phyloP scores from a whole-genome alignment of 1,284 basidiomycete genomes.

The Pyrrhoderma lamaoense region DNA sequence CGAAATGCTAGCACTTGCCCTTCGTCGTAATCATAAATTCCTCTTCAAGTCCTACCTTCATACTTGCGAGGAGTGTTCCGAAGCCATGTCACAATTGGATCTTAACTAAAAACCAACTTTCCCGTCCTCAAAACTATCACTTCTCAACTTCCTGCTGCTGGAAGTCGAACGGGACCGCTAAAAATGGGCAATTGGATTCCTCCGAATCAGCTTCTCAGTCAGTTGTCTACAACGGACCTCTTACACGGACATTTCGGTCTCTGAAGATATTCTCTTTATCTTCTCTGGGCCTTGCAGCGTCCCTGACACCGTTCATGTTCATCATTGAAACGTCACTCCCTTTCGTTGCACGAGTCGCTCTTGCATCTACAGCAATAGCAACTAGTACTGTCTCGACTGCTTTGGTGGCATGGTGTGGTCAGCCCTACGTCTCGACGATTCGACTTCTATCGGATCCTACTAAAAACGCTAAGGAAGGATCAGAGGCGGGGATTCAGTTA shows the following conservation, averaged over 20 bases:
- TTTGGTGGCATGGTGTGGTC: constrained; percentile 39
- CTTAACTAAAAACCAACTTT: no score
- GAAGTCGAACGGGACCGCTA: no score
- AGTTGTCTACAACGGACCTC: constrained; percentile 49
- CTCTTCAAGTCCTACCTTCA: no score
- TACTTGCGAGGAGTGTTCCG: no score
- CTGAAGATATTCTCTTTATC: constrained; percentile 81
- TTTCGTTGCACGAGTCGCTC: constrained; percentile 56
- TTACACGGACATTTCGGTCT: constrained; percentile 63
- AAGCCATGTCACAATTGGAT: no score
- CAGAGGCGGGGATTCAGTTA: constrained; percentile 54
- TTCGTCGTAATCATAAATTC: no score
- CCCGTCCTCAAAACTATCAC: no score
- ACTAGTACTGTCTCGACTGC: constrained; percentile 68
- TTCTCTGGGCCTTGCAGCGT: constrained; percentile 65
- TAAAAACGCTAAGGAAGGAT: constrained; percentile 23
- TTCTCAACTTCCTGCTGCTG: no score
- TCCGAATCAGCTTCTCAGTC: no score
- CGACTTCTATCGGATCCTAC: constrained; percentile 28
- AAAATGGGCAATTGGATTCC: no score
- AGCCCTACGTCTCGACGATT: constrained; percentile 44
- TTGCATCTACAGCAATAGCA: constrained; percentile 63
- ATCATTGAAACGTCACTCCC: constrained; percentile 73
- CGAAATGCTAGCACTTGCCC: no score
- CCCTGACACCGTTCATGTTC: constrained; percentile 74